These are phyloP conservation scores for Aspergillus felis DNA, from an alignment of 2,329 filamentous ascomycete species.

Conservation along the genomic window DNA sequence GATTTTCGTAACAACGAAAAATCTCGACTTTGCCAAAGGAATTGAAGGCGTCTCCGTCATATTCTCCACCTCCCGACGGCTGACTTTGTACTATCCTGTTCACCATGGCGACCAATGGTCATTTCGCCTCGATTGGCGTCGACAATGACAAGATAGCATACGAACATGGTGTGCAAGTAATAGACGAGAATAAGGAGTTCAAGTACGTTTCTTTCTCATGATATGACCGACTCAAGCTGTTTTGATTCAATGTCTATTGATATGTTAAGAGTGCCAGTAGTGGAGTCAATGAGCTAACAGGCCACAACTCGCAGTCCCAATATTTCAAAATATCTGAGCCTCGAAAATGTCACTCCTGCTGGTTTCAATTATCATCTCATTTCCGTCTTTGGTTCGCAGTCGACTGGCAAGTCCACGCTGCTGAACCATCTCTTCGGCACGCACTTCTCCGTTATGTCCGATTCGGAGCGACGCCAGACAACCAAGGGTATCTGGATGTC, in stretches of 20 bases:
- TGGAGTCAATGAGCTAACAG: slow-evolving; percentile 8
- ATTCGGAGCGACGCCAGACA: slow-evolving; percentile 88
- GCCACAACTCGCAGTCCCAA: slow-evolving; percentile 54
- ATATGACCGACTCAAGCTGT: background rate
- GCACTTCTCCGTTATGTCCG: slow-evolving; percentile 95
- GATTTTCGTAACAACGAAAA: background rate
- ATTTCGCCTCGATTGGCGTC: slow-evolving; percentile 43
- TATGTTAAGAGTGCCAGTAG: background rate
- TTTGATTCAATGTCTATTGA: slow-evolving; percentile 7
- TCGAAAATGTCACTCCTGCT: slow-evolving; percentile 74
- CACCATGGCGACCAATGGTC: slow-evolving; percentile 43
- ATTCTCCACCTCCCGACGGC: background rate
- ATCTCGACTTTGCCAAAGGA: background rate
- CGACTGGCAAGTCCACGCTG: slow-evolving; percentile 95
- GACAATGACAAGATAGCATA: slow-evolving; percentile 49
- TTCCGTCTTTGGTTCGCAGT: slow-evolving; percentile 97
- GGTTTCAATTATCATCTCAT: slow-evolving; percentile 99
- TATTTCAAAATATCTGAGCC: slow-evolving; percentile 75
- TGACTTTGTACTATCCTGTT: slow-evolving; percentile 2
- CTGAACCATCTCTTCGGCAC: slow-evolving; percentile 95
- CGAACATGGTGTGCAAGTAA: slow-evolving; percentile 93
- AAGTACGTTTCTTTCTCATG: slow-evolving; percentile 59
- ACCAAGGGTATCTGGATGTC: slow-evolving; percentile 99
- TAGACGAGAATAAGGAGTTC: slow-evolving; percentile 94
- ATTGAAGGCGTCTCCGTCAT: background rate